Conservation (phyloP, 257 asterid genomes). For the Linderniella brevidens region DNA sequence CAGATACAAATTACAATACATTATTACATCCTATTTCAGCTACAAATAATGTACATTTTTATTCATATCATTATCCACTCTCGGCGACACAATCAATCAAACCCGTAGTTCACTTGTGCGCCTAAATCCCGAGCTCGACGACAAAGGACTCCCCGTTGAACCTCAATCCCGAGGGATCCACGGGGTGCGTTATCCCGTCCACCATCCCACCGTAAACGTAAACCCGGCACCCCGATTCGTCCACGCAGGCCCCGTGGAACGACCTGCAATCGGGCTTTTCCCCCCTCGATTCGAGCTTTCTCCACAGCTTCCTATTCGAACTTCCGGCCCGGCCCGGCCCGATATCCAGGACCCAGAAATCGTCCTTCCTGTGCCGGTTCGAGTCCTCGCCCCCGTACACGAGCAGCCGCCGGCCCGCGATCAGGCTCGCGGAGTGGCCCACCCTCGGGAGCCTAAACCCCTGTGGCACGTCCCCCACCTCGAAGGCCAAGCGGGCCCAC, state of each 20-base stretch:
- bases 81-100: not conserved
- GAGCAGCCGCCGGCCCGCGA: slow-evolving; percentile 59
- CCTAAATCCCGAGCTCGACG: slow-evolving; percentile 40
- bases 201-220: slow-evolving; percentile 89
- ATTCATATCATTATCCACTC: too few species aligned
- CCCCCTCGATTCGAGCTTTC: slow-evolving; percentile 35
- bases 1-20: too few species aligned
- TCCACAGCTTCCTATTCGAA: slow-evolving; percentile 37
- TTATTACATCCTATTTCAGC: too few species aligned
- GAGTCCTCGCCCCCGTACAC: slow-evolving; percentile 88
- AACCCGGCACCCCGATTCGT: slow-evolving; percentile 52
- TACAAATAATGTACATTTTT: too few species aligned
- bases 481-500: slow-evolving; percentile 50
- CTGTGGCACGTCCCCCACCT: slow-evolving; percentile 36
- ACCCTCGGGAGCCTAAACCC: slow-evolving; percentile 65
- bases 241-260: slow-evolving; percentile 77
- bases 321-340: slow-evolving; percentile 11
- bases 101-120: not conserved
- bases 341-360: slow-evolving; percentile 73
- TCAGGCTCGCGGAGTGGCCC: slow-evolving; percentile 78
- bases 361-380: slow-evolving; percentile 47
- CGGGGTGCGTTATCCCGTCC: slow-evolving; percentile 48
- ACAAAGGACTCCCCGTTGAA: slow-evolving; percentile 62
- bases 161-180: slow-evolving; percentile 43
- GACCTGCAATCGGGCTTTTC: slow-evolving; percentile 51